These are phyloP conservation scores for Blastocystis sp. DNA, from an alignment of 352 stramenopile genomes.

Conservation along the genomic window DNA sequence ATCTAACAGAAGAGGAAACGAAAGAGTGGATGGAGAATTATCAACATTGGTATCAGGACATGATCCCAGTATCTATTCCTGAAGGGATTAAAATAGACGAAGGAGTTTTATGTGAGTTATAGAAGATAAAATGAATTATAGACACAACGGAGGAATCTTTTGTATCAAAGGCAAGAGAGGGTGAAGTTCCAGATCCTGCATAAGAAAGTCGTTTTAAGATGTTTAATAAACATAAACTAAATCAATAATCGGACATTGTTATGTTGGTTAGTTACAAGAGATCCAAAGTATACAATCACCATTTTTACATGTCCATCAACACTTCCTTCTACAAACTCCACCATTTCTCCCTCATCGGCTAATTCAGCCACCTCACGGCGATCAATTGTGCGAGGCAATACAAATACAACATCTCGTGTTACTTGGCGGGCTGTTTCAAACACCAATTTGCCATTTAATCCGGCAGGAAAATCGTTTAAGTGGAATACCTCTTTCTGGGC, in stretches of 20 bases:
- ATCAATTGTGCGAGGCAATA: conserved; percentile 78
- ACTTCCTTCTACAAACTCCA: conserved; percentile 79
- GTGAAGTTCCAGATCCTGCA: no score
- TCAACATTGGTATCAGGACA: not conserved
- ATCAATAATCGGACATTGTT: not conserved
- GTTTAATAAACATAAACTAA: not conserved
- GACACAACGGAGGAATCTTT: no score
- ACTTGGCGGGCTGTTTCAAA: conserved; percentile 76
- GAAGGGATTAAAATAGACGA: not conserved
- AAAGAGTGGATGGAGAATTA: not conserved
- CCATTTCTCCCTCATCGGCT: conserved; percentile 72
- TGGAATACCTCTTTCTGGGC: conserved; percentile 44
- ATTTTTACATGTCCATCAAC: conserved; percentile 80
- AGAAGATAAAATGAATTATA: no score
- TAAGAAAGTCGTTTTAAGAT: no score
- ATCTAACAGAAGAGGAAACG: not conserved
- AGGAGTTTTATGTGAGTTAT: not conserved
- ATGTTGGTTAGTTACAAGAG: conserved; percentile 69
- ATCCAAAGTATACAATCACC: conserved; percentile 79
- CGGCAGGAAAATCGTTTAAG: conserved; percentile 70
- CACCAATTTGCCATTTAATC: conserved; percentile 74
- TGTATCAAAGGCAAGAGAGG: no score
- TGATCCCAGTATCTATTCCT: not conserved
- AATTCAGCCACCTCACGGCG: conserved; percentile 74
- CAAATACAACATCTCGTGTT: conserved; percentile 79